Percentiles rank a stretch among this genome's conserved stretches.
Evolutionary conservation across 345 rosid species (phyloP).

Genomic region (Gossypium raimondii): DNA sequence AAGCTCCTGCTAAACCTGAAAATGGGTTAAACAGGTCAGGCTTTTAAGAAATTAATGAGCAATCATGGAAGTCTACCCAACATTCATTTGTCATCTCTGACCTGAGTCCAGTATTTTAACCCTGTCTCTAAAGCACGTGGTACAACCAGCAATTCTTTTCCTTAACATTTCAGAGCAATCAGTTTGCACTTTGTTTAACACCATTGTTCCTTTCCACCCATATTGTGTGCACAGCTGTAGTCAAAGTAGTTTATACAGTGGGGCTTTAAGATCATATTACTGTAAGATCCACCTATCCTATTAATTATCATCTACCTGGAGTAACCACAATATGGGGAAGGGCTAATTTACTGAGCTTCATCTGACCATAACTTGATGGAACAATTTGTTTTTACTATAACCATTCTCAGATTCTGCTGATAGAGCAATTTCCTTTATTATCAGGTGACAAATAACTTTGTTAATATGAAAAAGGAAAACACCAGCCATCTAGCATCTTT

Average conservation of each 20-base stretch:
- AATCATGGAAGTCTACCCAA: neutral
- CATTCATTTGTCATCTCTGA: slow-evolving; percentile 1
- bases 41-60: neutral
- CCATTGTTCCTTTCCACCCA: neutral
- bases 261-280: neutral
- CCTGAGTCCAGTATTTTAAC: neutral
- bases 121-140: neutral
- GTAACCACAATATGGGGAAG: neutral
- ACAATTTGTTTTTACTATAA: neutral
- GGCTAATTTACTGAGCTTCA: neutral
- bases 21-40: neutral
- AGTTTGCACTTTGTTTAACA: neutral
- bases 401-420: neutral
- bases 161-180: neutral
- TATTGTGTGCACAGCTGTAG: neutral
- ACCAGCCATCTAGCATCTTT: neutral
- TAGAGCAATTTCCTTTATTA: neutral
- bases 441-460: neutral
- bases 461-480: neutral
- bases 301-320: neutral
- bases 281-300: neutral
- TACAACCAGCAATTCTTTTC: neutral
- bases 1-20: neutral
- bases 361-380: neutral
- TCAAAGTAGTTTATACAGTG: neutral